Evolutionary conservation across 176 grass and related monocot genomes (phyloP), one percentile per base, ranked within the genome.

Genomic region (Puccinellia tenuiflora): DNA sequence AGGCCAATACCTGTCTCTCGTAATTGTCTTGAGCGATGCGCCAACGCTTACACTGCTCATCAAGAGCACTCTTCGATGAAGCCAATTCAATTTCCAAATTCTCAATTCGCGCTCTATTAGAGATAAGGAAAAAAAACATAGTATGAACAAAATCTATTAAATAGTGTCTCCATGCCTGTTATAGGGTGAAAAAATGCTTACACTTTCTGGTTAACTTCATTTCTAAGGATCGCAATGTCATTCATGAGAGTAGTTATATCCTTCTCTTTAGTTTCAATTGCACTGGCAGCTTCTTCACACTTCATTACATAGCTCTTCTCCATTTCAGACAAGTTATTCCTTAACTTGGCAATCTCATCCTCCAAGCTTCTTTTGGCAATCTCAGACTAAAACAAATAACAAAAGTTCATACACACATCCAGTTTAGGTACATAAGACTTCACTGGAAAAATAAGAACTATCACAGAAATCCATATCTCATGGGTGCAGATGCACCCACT

Each of bases 221-320:
- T 78, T 83, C 85, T 88, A 51, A 99, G 47, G 68, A 75, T 60
- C 8, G 86, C 87, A 88, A 87, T 88, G 42, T 99, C 93, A 79
- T 84, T 81, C 83, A 86, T 89, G 74, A 93, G 82, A 51, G 88
- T 85, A 84, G 78, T 92, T 34, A 87, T 11, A 47, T 92, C 87
- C 75, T 91, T 99, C 68, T 99, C 93, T 92, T 94, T 99, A 67
- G 86, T 84, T 85, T 99, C 96, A 54, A 88, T 81, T 52, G 79
- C 73, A 59, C 57, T 79, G 46, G 82, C 73, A 85, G 83, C 81
- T 88, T 96, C 93, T 85, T 94, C 83, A 90, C 89, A 96, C 69
- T 96, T 96, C 25, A 85, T 83, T 6, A 83, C 63, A 82, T 99
- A 99, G 24, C 84, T 86, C 85, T 90, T 92, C 81, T 99, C 92